Conservation (phyloP, 2,329 filamentous ascomycete genomes). For the Didymella segeticola region DNA sequence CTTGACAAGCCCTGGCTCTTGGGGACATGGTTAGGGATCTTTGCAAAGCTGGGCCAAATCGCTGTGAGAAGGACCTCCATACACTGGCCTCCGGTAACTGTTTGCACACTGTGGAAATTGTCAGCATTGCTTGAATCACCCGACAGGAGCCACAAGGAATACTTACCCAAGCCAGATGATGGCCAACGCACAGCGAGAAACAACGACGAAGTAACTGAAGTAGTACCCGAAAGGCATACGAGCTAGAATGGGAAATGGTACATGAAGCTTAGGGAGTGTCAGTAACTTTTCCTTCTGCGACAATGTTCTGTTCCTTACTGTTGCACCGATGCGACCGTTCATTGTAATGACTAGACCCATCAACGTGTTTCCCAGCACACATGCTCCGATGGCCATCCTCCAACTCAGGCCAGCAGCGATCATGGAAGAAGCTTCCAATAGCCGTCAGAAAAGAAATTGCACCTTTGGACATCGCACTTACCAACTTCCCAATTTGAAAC, state of each 20-base stretch:
- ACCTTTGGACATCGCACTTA: too few species aligned
- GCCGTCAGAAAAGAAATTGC: neutral
- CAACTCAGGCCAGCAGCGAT: constrained; percentile 35
- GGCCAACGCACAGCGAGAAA: constrained; percentile 44
- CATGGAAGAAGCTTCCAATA: constrained; percentile 33
- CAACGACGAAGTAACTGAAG: constrained; percentile 37
- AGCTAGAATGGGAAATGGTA: constrained; percentile 32
- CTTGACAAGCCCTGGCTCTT: constrained; percentile 27
- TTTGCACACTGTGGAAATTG: constrained; percentile 24
- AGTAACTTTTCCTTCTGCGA: neutral
- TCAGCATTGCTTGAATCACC: constrained; percentile 12
- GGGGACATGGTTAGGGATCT: constrained; percentile 31
- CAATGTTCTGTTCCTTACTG: constrained; percentile 13
- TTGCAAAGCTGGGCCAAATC: constrained; percentile 34
- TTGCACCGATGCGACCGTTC: constrained; percentile 37
- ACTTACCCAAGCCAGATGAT: constrained; percentile 46
- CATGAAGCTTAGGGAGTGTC: constrained; percentile 26
- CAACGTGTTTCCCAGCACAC: constrained; percentile 41
- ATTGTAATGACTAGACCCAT: constrained; percentile 39
- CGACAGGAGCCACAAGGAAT: neutral
- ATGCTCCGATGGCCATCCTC: constrained; percentile 44
- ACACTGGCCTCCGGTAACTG: constrained; percentile 32
- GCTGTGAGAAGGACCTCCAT: constrained; percentile 35
- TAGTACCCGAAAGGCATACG: constrained; percentile 37
- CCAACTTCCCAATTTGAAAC: constrained; percentile 50